Base-by-base conservation (phyloP, 345 rosid genomes). In the Sisymbrium altissimum region DNA sequence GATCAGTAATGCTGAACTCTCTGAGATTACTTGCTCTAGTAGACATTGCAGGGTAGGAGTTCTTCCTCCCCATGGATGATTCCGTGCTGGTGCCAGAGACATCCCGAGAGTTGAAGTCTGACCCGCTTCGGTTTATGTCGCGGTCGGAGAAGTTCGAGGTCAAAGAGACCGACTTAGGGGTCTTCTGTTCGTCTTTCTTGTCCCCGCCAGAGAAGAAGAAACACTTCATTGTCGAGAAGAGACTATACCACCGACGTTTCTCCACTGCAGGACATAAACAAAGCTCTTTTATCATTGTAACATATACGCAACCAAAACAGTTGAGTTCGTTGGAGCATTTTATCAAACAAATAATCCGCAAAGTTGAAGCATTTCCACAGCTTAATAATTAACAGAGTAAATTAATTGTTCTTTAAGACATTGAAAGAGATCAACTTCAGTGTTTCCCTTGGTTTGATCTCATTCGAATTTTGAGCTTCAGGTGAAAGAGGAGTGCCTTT, bases 1-100 rank as follows among this genome's bases (percentile, higher is more conserved):
- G 89, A 70, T 89, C 99, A 48, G 88, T 68, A 41, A 88, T 79
- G 6, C 95, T 81, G 83, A 94, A 94, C 71, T 76, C 89, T 81
- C 84, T 86, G 12, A 94, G 88, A 76, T 83, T 84, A 72, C 86
- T 86, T 9, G 83, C 78, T 66, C 88, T 83, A 45, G 86, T 84
- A 35, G 82, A 74, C 82, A 81, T 40, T 32, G 62, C 66, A 19
- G 92, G 86, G 69, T 72, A 79, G 2, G 83, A 73, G 65, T 79
- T 75, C 83, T 83, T 87, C 84, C 87, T 85, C 68, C 86, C 84
- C 56, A 54, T 17, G 46, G 95, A 89, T 35, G 95, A 91, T 4
- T 86, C 97, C 0, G 71, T 64, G 76, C 93, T 84, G 35, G 75
- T 71, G 23, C 77, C 82, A 0, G 95, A 86, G 66, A 81, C 84